Base-by-base conservation (phyloP, 345 rosid genomes). In the Dipteronia sinensis region DNA sequence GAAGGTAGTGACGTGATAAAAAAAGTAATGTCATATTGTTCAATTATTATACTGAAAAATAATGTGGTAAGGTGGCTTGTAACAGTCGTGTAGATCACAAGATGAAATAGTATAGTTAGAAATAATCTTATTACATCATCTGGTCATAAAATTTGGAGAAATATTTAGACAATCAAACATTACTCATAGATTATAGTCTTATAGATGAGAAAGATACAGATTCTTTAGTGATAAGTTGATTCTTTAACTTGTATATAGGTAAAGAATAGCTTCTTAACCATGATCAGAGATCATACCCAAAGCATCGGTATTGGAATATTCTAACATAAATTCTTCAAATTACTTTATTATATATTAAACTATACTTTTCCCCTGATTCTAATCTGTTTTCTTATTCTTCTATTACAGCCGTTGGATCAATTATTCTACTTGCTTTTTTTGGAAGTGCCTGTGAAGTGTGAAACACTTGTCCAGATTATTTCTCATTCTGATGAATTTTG, bases 181-280 rank as follows among this genome's bases (percentile, higher is more conserved):
- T 42, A 8, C 10, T 42, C 9, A 7, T 42, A 46, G 13, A 46
- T 9, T 46, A 27, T n/a, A n/a, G n/a, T n/a, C 1, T 27, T 27
- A 46, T 46, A 46, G 49, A 53, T 16, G n/a, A 53, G 58, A 53
- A 53, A 16, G 58, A 16, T 53, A 49, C 55, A 49, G 16, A 49
- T 13, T 49, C 55, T 49, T 49, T 49, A 49, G 55, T 49, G n/a
- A 8, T 38, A n/a, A 19, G 55, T 44, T 2, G 22, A 73, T 73
- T 23, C 58, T 6, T 73, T 7, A 15, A 42, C 58, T 62, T 15
- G 16, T 42, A 22, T 62, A 1, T 10, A 63, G 46, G 47, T 16
- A 74, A 74, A 34, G 77, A 47, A 29, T 74, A 49, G 10, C 61
- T 64, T 47, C 17, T 17, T 9, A 16, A 67, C 27, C 46, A 46